phyloP scores from a whole-genome alignment of 371 early-diverging fungal genomes.

The Saksenaea vasiformis region DNA sequence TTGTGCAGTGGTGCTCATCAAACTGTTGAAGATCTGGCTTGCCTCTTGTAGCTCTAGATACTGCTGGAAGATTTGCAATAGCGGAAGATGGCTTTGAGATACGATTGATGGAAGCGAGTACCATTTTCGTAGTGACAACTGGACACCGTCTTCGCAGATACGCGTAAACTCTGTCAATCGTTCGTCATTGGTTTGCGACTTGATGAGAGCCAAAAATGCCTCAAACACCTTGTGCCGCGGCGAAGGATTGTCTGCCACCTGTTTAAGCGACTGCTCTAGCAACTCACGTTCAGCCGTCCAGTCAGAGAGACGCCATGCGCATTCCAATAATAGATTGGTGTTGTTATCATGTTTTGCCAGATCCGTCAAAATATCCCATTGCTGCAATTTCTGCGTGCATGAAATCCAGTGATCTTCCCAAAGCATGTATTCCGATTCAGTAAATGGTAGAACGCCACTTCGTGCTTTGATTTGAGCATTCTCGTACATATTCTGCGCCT shows the following conservation, averaged over 20 bases:
- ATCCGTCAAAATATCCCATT: conserved; percentile 97
- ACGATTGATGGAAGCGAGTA: conserved; percentile 81
- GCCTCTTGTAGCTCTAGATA: conserved; percentile 95
- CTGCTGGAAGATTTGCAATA: conserved; percentile 93
- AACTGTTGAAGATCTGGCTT: conserved; percentile 80
- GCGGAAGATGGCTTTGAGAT: conserved; percentile 81
- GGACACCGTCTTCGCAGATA: conserved; percentile 88
- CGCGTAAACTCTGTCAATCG: conserved; percentile 74
- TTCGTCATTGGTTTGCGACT: conserved; percentile 68
- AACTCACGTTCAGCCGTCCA: conserved; percentile 83
- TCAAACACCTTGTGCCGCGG: conserved; percentile 86
- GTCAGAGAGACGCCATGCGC: conserved; percentile 91
- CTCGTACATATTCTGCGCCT: conserved; percentile 94
- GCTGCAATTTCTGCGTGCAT: conserved; percentile 93
- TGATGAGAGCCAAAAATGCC: conserved; percentile 78
- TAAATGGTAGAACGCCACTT: conserved; percentile 84
- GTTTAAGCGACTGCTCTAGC: conserved; percentile 63
- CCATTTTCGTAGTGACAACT: conserved; percentile 86
- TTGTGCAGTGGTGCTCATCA: conserved; percentile 72
- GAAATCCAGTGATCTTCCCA: conserved; percentile 99
- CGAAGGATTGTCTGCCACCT: conserved; percentile 57
- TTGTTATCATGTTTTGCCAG: conserved; percentile 90
- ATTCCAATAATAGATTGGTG: conserved; percentile 82
- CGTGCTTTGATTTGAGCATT: conserved; percentile 92
- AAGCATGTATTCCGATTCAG: conserved; percentile 95